Percentiles rank a stretch among this genome's conserved stretches.
These are phyloP conservation scores for Teratosphaeriaceae sp. DNA, from an alignment of 2,329 filamentous ascomycete species.

Conservation along the genomic window DNA sequence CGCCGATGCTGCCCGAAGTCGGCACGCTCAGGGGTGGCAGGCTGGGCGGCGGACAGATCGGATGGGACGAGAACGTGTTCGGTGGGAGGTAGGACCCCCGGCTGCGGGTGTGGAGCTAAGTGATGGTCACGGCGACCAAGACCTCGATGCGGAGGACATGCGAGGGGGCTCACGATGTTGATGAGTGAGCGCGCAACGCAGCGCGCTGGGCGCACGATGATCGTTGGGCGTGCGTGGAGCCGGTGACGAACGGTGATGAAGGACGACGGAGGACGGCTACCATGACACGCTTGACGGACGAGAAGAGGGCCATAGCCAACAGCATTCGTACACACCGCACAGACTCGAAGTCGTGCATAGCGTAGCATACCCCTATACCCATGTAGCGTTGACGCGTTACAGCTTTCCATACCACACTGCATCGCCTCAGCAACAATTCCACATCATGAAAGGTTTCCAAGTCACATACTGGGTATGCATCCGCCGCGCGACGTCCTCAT, in stretches of 20 bases:
- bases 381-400: neutral
- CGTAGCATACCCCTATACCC: neutral
- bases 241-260: no score
- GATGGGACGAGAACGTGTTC: slow-evolving; percentile 26
- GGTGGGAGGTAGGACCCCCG: neutral
- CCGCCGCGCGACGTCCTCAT: no score
- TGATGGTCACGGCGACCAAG: neutral
- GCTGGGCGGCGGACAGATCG: slow-evolving; percentile 21
- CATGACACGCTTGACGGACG: no score
- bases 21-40: slow-evolving; percentile 17
- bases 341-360: neutral
- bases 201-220: no score
- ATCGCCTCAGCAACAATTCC: neutral
- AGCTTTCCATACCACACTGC: neutral
- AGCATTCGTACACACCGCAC: neutral
- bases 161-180: no score
- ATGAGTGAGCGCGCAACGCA: no score
- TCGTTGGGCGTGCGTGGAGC: no score
- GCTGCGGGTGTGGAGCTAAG: slow-evolving; percentile 1
- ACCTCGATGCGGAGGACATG: no score
- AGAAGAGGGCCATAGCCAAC: neutral
- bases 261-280: neutral
- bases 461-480: no score
- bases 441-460: no score
- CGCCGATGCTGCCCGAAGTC: slow-evolving; percentile 26